Percentiles rank a stretch among this genome's conserved stretches.
Evolutionary conservation across 768 basidiomycete genomes (phyloP).

Genomic region (Kondoa subrosea): DNA sequence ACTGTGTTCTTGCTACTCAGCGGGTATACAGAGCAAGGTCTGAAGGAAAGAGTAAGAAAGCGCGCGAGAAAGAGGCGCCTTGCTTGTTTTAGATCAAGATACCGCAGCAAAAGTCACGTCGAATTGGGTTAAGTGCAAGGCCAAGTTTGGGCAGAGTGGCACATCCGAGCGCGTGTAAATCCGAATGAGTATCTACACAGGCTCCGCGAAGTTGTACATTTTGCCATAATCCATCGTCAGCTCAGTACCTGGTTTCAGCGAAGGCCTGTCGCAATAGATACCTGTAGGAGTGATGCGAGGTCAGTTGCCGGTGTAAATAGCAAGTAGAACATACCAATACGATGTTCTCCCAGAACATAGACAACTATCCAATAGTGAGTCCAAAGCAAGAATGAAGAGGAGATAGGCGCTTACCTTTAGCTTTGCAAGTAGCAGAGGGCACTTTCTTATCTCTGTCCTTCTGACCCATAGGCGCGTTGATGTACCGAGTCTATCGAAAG

Average conservation of each 20-base stretch:
- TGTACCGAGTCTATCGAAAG: neutral
- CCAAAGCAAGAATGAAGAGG: neutral
- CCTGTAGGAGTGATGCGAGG: no score
- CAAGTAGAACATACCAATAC: slow-evolving; percentile 1
- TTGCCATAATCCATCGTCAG: slow-evolving; percentile 3
- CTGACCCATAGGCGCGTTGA: neutral
- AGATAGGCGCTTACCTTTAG: neutral
- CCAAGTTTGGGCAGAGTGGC: neutral
- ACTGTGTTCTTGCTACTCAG: no score
- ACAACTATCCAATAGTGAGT: neutral
- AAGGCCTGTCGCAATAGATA: no score
- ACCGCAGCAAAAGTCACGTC: neutral
- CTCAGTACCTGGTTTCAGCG: no score
- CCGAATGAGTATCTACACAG: neutral
- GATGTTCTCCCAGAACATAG: slow-evolving; percentile 10
- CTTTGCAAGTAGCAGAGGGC: neutral
- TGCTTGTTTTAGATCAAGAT: neutral
- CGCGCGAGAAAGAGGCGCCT: neutral
- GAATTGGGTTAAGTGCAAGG: no score
- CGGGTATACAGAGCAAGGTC: no score
- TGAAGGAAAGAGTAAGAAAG: neutral
- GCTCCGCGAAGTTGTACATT: neutral
- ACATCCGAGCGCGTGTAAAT: no score
- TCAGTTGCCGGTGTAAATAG: no score
- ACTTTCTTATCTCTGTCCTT: neutral